Base-by-base conservation (phyloP, 2,329 filamentous ascomycete species). In the Cladosporium sp. region DNA sequence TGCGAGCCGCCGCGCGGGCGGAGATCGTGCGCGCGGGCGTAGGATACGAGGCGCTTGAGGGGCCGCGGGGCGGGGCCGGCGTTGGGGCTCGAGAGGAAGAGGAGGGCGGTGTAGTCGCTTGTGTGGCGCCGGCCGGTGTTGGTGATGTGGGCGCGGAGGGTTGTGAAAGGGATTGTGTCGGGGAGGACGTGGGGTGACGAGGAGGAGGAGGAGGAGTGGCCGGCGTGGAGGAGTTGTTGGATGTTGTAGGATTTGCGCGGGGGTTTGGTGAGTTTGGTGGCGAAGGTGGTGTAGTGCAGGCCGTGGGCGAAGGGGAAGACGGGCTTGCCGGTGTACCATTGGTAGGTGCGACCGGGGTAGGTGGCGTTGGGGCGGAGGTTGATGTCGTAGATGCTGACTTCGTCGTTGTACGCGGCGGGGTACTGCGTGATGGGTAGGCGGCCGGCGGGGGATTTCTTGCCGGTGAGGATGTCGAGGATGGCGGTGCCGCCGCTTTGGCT, bases 241-340 rank as follows among this genome's bases (percentile, higher is more conserved):
- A 73, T 73, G 41, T 72, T 58, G 54, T 66, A 72, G 2, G 60
- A 53, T 7, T 50, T 42, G n/a, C 55, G 35, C 9, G 54, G 49
- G 14, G 44, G 37, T 11, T 54, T 57, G 13, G 46, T 54, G 54
- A 56, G 56, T 34, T 54, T 46, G 8, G 48, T 34, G 11, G 58
- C 56, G 59, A 74, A 75, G 4, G 62, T 70, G 0, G 73, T 73
- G 55, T 75, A 75, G 62, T 72, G 72, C 5, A 74, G 54, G 2
- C 72, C 72, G 43, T 71, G 68, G 2, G 72, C 73, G 49, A 74
- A 75, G 11, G 68, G 68, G 13, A 69, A 67, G 5, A 74, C 71
- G 1, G 72, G 62, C 5, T 61, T 61, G 4, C 68, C 68, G 9
- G 48, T 55, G 55, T 73, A 74, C 72, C 72, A 75, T 49, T 70